Evolutionary conservation across 148 eudicot genomes (phyloP).

Genomic region (Vaccinium vitisidaea): DNA sequence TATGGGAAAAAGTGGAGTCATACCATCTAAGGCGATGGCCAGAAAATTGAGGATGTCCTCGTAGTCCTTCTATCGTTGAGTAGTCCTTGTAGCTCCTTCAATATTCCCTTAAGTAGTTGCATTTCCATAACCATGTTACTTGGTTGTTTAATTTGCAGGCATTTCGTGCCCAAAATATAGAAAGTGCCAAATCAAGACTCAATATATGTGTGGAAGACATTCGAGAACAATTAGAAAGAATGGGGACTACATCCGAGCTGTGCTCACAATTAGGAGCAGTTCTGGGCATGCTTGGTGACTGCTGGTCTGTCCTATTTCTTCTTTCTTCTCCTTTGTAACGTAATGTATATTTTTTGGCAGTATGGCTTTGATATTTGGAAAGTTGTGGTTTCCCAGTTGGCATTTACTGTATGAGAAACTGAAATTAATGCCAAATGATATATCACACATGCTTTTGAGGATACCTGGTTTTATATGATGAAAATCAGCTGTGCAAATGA

Average conservation of each 20-base stretch:
- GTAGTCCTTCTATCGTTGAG: background rate
- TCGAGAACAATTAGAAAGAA: slow-evolving; percentile 67
- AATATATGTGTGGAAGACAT: slow-evolving; percentile 78
- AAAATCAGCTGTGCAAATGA: background rate
- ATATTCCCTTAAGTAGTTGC: background rate
- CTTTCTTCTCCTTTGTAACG: background rate
- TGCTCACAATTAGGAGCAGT: slow-evolving; percentile 96
- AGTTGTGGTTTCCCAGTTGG: background rate
- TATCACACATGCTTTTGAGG: background rate
- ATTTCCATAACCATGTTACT: background rate
- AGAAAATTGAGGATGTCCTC: background rate
- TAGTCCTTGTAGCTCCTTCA: background rate
- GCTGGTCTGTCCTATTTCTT: slow-evolving; percentile 58
- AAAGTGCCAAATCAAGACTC: slow-evolving; percentile 95
- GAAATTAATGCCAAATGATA: background rate
- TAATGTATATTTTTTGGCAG: background rate
- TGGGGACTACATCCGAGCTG: slow-evolving; percentile 68
- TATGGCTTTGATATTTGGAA: background rate
- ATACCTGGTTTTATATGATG: background rate
- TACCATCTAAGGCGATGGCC: background rate
- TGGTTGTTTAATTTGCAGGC: slow-evolving; percentile 49
- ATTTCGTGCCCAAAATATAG: slow-evolving; percentile 84
- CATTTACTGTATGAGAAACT: background rate
- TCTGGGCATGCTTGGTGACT: slow-evolving; percentile 93
- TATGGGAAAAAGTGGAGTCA: no score